Evolutionary conservation across 2,329 filamentous ascomycete genomes (phyloP), one percentile per base, ranked within the genome.

Genomic region (Diplodia sapinea): DNA sequence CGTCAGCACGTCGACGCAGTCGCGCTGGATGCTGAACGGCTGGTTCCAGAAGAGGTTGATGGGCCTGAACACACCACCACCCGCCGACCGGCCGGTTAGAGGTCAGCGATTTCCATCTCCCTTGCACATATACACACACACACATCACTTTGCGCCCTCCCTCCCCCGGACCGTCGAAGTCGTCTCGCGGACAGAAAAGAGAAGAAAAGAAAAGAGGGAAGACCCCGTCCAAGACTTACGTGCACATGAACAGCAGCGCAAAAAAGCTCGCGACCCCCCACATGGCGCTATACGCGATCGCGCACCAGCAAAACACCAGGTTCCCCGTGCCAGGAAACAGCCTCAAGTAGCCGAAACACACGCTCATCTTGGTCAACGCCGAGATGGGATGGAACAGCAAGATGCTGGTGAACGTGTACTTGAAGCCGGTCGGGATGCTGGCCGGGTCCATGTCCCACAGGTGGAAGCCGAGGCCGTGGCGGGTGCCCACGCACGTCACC

Each of bases 341-440:
- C 7, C 72, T 69, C 3, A 76, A 61, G 52, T 77, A 77, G 1
- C 74, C 75, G 1, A 75, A 38, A 47, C 73, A 75, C 33, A 75
- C 56, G 1, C 73, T 74, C 9, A 74, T 71, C 50, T 77, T 77
- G 9, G 74, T 75, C 31, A 59, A 20, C 9, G 52, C 49, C 8
- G 38, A 33, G 15, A 56, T n/a, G 4, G 55, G 57, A 23, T 55
- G 52, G 31, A 68, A 68, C 20, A 66, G 54, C 1, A 74, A 68
- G 9, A 76, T 56, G 9, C 36, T 52, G 12, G 47, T 29, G 36
- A 51, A 51, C 5, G 47, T 51, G n/a, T 12, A 63, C n/a, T 51
- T 63, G 20, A 63, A 63, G 2, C 59, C 43, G 1, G 11, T 6
- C 4, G 57, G 29, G 2, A 62, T 62, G 7, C 2, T 11, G 3